Base-by-base conservation (phyloP, 495 filamentous ascomycete genomes). In the Aspergillus panamensis region DNA sequence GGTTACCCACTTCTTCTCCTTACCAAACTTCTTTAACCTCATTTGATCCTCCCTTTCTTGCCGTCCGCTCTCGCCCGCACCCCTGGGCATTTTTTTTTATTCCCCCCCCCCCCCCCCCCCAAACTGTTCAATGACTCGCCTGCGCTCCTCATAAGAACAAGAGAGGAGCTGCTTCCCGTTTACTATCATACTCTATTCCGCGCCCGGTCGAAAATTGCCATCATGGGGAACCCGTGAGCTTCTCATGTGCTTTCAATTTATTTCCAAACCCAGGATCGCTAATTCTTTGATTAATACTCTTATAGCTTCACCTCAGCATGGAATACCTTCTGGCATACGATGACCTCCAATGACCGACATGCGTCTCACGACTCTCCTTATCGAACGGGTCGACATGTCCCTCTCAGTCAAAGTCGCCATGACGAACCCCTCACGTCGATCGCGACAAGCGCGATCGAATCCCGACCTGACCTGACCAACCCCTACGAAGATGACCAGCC, bases 321-420 rank as follows among this genome's bases (percentile, higher is more conserved):
- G 73, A 83, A 84, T 63, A 89, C 88, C 61, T 91, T 96, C 75
- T 97, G 93, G 93, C 93, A 97, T 81, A 88, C 91, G 52, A 94
- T 97, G 91, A 96, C 91, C 73, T 82, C 80, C 66, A 71, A 82
- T 75, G 77, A 88, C 68, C 80, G 85, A 81, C 88, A 94, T 83
- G 89, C 91, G 54, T 83, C 82, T 60, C 88, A 84, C 73, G 88
- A 96, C 73, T 94, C 91, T 51, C 89, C 94, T 30, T 91, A 95
- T 73, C 84, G 90, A 64, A 87, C 86, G 33, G 89, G 89, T 40
- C 83, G 82, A 69, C 89, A 93, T 69, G 87, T 92, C 57, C 90
- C 88, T 55, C 81, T 94, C 55, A 81, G 82, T 61, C 81, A 85
- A 70, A 85, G 81, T 56, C 84, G 88, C 55, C 83, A 88, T 66